Evolutionary conservation across 306 rosid genomes (phyloP).

Genomic region (Aeschynomene evenia): DNA sequence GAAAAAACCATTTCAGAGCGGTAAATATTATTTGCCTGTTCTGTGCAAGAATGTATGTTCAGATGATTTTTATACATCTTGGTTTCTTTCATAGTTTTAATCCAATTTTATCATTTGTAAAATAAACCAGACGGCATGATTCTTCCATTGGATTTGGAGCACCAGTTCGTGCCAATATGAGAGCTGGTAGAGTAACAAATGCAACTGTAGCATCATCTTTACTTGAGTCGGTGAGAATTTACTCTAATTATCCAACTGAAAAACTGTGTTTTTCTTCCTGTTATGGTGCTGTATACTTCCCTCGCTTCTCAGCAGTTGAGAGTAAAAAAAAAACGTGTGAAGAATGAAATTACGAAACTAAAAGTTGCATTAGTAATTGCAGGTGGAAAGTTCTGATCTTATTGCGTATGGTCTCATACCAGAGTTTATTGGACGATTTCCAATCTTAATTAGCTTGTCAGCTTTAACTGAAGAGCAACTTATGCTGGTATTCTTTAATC

Average conservation of each 20-base stretch:
- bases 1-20: constrained; percentile 93
- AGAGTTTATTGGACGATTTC: constrained; percentile 90
- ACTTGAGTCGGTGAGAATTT: constrained; percentile 68
- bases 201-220: constrained; percentile 72
- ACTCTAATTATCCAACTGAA: neutral
- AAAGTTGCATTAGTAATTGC: constrained; percentile 35
- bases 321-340: neutral
- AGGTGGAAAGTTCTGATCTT: constrained; percentile 94
- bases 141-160: constrained; percentile 95
- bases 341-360: constrained; percentile 24
- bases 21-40: constrained; percentile 34
- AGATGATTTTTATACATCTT: neutral
- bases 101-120: neutral
- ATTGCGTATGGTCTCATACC: constrained; percentile 90
- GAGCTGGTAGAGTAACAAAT: constrained; percentile 57
- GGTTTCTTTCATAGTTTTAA: neutral
- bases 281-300: neutral
- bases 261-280: neutral
- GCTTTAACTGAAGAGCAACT: constrained; percentile 91
- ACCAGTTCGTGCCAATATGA: constrained; percentile 84
- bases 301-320: neutral
- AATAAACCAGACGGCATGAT: constrained; percentile 71
- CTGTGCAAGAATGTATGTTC: neutral
- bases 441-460: constrained; percentile 72
- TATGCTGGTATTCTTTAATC: constrained; percentile 56